Conservation (phyloP, 805 yeast species). For the Kodamaea hsintzibuensis region DNA sequence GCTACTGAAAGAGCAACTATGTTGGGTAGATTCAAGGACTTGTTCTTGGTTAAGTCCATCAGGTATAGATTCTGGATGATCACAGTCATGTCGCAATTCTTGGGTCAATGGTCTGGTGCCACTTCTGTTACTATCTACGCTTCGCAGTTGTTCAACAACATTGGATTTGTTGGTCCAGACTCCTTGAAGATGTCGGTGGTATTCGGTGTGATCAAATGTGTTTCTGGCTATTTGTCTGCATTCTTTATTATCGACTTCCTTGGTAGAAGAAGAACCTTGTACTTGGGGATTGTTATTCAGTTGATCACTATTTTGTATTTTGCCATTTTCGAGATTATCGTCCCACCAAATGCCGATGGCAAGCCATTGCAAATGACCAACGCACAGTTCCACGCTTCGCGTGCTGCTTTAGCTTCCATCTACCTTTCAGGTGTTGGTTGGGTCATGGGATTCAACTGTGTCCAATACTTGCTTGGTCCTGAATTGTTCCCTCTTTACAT, state of each 20-base stretch:
- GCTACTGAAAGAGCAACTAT: constrained; percentile 19
- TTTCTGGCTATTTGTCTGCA: constrained; percentile 49
- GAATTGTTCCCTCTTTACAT: constrained; percentile 26
- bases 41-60: constrained; percentile 30
- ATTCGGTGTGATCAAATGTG: constrained; percentile 54
- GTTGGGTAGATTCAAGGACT: constrained; percentile 30
- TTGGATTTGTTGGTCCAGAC: constrained; percentile 21
- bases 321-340: constrained; percentile 47
- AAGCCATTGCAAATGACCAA: constrained; percentile 11
- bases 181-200: constrained; percentile 41
- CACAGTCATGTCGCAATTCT: constrained; percentile 25
- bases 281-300: constrained; percentile 48
- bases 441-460: constrained; percentile 25
- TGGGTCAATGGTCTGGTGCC: constrained; percentile 29
- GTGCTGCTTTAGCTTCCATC: constrained; percentile 26
- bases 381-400: constrained; percentile 18
- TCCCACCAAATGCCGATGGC: constrained; percentile 28
- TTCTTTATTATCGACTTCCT: constrained; percentile 54
- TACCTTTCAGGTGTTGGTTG: constrained; percentile 25
- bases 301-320: constrained; percentile 43
- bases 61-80: constrained; percentile 47
- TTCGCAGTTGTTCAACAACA: constrained; percentile 39
- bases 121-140: constrained; percentile 54
- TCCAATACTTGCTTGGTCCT: constrained; percentile 24
- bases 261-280: constrained; percentile 51